Conservation (phyloP, 192 early-diverging fungal genomes). For the Spizellomyces punctatus region DNA sequence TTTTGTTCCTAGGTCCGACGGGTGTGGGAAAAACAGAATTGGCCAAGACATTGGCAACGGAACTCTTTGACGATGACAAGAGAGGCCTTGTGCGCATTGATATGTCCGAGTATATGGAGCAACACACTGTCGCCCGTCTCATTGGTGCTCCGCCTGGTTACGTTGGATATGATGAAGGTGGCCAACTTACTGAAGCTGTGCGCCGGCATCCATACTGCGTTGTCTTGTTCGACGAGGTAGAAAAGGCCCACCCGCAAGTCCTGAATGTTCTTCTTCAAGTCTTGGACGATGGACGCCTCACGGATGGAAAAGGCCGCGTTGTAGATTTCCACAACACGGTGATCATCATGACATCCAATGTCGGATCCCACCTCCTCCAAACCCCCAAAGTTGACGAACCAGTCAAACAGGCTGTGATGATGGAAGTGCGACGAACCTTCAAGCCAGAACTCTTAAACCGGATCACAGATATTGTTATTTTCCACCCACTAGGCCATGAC, state of each 20-base stretch:
- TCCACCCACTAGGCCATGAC: constrained; percentile 64
- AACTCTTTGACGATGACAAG: constrained; percentile 98
- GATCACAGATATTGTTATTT: constrained; percentile 91
- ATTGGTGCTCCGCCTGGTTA: constrained; percentile 97
- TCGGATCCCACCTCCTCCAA: constrained; percentile 70
- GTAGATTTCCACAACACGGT: constrained; percentile 96
- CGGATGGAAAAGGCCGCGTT: constrained; percentile 89
- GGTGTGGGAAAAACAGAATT: constrained; percentile 89
- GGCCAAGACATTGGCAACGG: constrained; percentile 61
- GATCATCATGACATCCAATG: constrained; percentile 94
- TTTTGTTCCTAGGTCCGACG: constrained; percentile 96
- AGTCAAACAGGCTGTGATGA: constrained; percentile 67
- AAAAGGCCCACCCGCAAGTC: constrained; percentile 94
- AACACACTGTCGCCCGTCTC: constrained; percentile 82
- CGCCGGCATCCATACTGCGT: constrained; percentile 91
- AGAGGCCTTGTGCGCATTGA: constrained; percentile 95
- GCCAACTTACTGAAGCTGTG: constrained; percentile 93
- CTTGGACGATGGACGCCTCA: constrained; percentile 95
- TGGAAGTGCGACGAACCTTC: constrained; percentile 77
- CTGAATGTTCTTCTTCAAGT: constrained; percentile 93
- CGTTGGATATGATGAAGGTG: constrained; percentile 95
- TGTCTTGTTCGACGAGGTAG: constrained; percentile 96
- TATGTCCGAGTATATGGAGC: constrained; percentile 98
- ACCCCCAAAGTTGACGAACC: constrained; percentile 6
- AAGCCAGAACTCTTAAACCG: constrained; percentile 96